Percentiles rank a stretch among this genome's conserved stretches.
Conservation (phyloP, 805 yeast species). For the Cyberlindnera americana region DNA sequence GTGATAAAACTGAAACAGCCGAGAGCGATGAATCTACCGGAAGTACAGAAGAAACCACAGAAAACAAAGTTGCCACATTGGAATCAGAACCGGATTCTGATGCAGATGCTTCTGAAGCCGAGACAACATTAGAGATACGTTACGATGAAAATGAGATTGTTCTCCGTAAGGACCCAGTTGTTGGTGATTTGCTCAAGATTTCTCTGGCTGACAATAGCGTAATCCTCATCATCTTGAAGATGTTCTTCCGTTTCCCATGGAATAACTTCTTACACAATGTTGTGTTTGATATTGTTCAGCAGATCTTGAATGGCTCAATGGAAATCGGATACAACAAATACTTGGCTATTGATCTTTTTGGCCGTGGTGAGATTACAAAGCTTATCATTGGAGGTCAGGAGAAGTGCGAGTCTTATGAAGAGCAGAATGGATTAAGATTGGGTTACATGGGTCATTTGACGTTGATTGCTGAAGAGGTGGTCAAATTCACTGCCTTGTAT, state of each 20-base stretch:
- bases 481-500: conserved; percentile 56
- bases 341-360: conserved; percentile 67
- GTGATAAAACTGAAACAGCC: conserved; percentile 21
- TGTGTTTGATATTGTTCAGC: conserved; percentile 94
- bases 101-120: conserved; percentile 17
- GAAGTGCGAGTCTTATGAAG: conserved; percentile 57
- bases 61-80: conserved; percentile 9
- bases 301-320: conserved; percentile 82
- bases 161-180: conserved; percentile 58
- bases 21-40: not conserved
- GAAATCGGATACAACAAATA: conserved; percentile 83
- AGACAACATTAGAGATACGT: conserved; percentile 28
- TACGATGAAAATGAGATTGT: conserved; percentile 37
- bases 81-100: conserved; percentile 29
- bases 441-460: conserved; percentile 98
- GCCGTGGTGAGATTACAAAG: conserved; percentile 56
- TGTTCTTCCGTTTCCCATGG: conserved; percentile 90
- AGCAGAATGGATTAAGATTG: conserved; percentile 57
- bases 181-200: conserved; percentile 86
- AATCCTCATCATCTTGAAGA: conserved; percentile 59
- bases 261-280: conserved; percentile 96
- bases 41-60: conserved; percentile 6
- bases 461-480: conserved; percentile 91
- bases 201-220: conserved; percentile 73
- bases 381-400: conserved; percentile 60